Evolutionary conservation across 2,329 filamentous ascomycete genomes (phyloP), one percentile per base, ranked within the genome.

Genomic region (Pezicula neosporulosa): DNA sequence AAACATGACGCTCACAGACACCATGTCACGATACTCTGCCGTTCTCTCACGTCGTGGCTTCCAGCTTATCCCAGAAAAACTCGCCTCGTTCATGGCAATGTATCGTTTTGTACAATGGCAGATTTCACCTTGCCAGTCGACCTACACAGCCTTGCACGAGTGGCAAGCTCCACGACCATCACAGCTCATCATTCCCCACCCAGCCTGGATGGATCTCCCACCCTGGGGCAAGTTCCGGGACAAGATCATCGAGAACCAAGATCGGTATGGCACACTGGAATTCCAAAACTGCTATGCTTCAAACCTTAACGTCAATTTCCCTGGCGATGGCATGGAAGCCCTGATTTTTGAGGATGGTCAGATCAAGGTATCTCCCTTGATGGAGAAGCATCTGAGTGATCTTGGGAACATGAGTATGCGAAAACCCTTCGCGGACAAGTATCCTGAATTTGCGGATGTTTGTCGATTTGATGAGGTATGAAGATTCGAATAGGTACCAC

Each of bases 71-170:
- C 62, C 63, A 2, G 63, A 65, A 42, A 63, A 61, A 38, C 57
- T 65, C 15, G 60, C 60, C 9, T 61, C 58, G 6, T 65, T 65
- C 49, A 63, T 65, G 58, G 63, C 59, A 54, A 65, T 64, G 62
- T 65, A 64, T 27, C 56, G 59, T 12, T 63, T 65, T 37, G 53
- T 64, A 8, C 60, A 62, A 51, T 63, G 62, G 61, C 62, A 63
- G 49, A 63, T 63, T n/a, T 57, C 59, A 9, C 61, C 61, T 8
- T 61, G 41, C 1, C 54, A 60, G 41, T 19, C 54, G 18, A 62
- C 57, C 7, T 64, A 54, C 38, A 47, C 59, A 36, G 55, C 49
- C 12, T 47, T 64, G 10, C 57, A 64, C 42, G 56, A 60, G 37
- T 64, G 62, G 62, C 62, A 64, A 52, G 52, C 56, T 33, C 62